These are phyloP conservation scores for Neoboletus subvelutipes DNA, from an alignment of 768 basidiomycete species.

Conservation along the genomic window DNA sequence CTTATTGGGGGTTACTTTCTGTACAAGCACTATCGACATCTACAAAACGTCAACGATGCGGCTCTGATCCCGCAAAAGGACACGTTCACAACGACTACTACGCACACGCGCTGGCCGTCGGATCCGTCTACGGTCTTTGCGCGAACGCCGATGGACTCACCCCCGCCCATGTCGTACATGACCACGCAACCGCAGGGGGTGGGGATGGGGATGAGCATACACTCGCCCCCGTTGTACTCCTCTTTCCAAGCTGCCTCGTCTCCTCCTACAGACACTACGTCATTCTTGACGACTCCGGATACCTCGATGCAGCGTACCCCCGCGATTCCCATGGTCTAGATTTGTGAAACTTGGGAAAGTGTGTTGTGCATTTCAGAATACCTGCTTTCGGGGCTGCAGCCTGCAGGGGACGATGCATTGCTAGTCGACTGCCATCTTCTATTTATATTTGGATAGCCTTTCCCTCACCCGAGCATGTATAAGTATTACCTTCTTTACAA, in stretches of 20 bases:
- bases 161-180: constrained; percentile 2
- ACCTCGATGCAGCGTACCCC: constrained; percentile 3
- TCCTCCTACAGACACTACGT: constrained; percentile 11
- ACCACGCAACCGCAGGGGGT: background rate
- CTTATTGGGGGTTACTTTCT: constrained; percentile 16
- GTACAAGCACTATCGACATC: constrained; percentile 11
- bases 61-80: background rate
- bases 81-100: background rate
- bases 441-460: background rate
- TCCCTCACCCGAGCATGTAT: background rate
- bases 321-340: constrained; percentile 24
- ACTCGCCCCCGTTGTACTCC: background rate
- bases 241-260: constrained; percentile 6
- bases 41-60: background rate
- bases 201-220: background rate
- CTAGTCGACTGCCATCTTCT: too few species aligned
- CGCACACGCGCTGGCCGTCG: constrained; percentile 13
- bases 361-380: background rate
- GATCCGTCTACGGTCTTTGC: constrained; percentile 4
- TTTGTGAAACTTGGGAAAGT: background rate
- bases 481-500: too few species aligned
- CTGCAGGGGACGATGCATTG: background rate
- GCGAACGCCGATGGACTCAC: background rate
- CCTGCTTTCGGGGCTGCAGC: background rate
- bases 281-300: constrained; percentile 9